Evolutionary conservation across 1,284 basidiomycete species (phyloP).

Genomic region (Wallemia hederae): DNA sequence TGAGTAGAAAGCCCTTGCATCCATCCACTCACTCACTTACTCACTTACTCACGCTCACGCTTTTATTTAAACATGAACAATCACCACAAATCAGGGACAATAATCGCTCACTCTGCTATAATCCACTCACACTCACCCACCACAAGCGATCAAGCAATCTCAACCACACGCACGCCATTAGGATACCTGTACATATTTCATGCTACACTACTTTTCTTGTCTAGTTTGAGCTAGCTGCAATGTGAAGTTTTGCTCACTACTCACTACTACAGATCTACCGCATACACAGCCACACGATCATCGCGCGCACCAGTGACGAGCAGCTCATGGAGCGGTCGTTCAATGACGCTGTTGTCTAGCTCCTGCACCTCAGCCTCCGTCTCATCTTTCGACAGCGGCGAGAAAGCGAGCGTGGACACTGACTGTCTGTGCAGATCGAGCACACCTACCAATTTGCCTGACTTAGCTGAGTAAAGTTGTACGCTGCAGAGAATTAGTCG

Average conservation of each 20-base stretch:
- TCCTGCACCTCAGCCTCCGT: not conserved
- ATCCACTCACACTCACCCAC: no score
- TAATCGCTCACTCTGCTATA: no score
- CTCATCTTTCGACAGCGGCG: not conserved
- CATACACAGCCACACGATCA: not conserved
- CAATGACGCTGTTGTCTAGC: not conserved
- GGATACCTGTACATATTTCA: constrained; percentile 1
- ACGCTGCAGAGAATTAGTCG: not conserved
- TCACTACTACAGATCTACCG: not conserved
- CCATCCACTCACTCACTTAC: no score
- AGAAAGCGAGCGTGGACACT: not conserved
- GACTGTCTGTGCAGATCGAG: not conserved
- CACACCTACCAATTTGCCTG: not conserved
- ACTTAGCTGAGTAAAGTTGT: not conserved
- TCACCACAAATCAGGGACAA: no score
- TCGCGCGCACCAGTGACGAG: not conserved
- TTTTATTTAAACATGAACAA: no score
- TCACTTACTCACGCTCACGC: no score
- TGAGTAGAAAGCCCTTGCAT: not conserved
- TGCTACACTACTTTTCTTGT: no score
- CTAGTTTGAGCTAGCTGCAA: no score
- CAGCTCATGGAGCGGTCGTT: not conserved
- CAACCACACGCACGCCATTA: not conserved
- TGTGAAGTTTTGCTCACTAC: not conserved
- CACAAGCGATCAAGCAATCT: not conserved